Conservation (phyloP, 768 basidiomycete genomes). For the Russula olivacea region DNA sequence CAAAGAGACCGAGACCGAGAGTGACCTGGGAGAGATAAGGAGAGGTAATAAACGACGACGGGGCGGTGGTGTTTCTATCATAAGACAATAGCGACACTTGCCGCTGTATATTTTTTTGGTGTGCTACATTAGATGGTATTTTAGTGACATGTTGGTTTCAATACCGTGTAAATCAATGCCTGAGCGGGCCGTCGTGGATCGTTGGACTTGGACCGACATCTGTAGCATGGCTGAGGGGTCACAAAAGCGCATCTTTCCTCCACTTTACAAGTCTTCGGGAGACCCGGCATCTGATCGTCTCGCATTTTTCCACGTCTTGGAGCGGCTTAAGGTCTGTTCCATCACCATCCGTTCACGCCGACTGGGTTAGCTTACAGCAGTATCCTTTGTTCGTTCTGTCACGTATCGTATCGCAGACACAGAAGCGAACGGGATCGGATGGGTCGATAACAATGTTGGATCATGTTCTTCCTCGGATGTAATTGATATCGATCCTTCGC, state of each 20-base stretch:
- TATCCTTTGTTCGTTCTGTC: neutral
- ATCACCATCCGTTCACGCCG: neutral
- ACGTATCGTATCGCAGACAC: conserved; percentile 50
- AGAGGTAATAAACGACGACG: conserved; percentile 63
- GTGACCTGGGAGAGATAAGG: conserved; percentile 72
- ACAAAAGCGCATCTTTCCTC: conserved; percentile 48
- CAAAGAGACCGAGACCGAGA: conserved; percentile 69
- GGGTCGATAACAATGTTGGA: conserved; percentile 74
- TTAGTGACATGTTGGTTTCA: neutral
- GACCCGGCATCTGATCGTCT: conserved; percentile 61
- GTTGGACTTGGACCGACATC: neutral
- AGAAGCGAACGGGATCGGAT: conserved; percentile 95
- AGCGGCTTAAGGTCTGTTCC: conserved; percentile 69
- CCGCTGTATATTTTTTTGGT: neutral
- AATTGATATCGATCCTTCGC: conserved; percentile 1
- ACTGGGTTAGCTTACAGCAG: too few species aligned
- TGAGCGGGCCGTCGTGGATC: neutral
- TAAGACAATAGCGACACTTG: conserved; percentile 20
- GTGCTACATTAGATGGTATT: neutral
- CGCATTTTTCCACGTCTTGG: conserved; percentile 86
- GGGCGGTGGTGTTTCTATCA: conserved; percentile 30
- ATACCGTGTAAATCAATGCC: neutral
- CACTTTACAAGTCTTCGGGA: conserved; percentile 50
- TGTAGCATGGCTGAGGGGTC: neutral
- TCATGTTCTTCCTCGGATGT: neutral